These are phyloP conservation scores for Asterochloris sp. DNA, from an alignment of 139 green algal genomes.

Conservation along the genomic window DNA sequence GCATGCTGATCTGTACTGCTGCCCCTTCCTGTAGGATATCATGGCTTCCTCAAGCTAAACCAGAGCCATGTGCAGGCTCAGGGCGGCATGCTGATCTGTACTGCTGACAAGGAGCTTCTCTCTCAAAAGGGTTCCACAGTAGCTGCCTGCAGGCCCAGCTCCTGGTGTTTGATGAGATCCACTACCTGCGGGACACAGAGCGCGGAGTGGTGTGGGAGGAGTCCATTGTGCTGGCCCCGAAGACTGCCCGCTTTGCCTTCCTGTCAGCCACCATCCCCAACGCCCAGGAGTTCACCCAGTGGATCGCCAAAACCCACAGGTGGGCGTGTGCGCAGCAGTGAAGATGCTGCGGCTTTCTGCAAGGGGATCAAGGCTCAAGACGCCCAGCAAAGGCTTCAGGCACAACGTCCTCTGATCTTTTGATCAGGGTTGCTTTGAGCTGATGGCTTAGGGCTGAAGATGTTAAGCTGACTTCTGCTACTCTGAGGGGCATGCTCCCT, in stretches of 20 bases:
- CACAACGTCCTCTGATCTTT: neutral
- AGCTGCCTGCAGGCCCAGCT: conserved; percentile 25
- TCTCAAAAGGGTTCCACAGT: neutral
- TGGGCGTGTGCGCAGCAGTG: neutral
- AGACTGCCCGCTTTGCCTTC: conserved; percentile 63
- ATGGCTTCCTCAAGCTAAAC: too few species aligned
- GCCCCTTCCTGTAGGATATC: too few species aligned
- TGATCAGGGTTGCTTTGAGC: too few species aligned
- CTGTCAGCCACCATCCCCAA: conserved; percentile 85
- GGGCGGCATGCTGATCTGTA: neutral
- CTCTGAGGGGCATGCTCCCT: too few species aligned
- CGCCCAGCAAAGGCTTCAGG: neutral
- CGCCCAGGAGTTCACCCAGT: conserved; percentile 75
- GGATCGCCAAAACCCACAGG: conserved; percentile 65
- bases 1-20: too few species aligned
- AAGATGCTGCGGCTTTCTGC: neutral
- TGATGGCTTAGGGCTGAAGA: too few species aligned
- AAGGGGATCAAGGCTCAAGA: too few species aligned
- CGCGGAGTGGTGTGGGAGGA: conserved; percentile 86
- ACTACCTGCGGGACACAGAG: conserved; percentile 73
- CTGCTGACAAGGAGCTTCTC: neutral
- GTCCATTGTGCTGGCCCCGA: conserved; percentile 54
- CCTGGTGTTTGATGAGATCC: conserved; percentile 66
- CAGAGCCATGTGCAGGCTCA: too few species aligned
- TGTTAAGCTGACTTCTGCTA: too few species aligned